phyloP scores from a whole-genome alignment of 2,329 filamentous ascomycete species.

The Diplocarpon rosae region DNA sequence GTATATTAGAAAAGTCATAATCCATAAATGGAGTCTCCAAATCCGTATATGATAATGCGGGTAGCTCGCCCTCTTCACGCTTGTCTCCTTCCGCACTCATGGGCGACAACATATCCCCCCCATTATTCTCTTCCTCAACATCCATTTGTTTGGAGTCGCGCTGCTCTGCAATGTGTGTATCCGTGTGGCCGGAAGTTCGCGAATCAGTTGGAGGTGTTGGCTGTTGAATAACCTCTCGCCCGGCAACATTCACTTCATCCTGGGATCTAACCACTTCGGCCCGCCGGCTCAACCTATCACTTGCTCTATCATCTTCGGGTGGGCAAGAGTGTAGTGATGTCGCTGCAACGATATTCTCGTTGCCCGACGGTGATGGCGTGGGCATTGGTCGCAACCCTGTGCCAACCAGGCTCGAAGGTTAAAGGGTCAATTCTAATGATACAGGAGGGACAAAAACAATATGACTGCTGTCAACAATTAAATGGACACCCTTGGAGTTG shows the following conservation, averaged over 20 bases:
- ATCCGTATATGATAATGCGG: conserved; percentile 23
- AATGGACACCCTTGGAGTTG: conserved; percentile 17
- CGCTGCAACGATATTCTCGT: conserved; percentile 17
- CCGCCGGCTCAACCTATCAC: conserved; percentile 28
- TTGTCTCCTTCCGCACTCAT: conserved; percentile 31
- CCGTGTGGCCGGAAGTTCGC: conserved; percentile 18
- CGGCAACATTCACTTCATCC: conserved; percentile 21
- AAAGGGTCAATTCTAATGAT: conserved; percentile 21
- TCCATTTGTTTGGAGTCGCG: conserved; percentile 31
- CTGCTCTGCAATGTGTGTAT: conserved; percentile 27
- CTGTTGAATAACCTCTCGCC: conserved; percentile 23
- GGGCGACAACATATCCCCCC: conserved; percentile 25
- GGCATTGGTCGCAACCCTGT: conserved; percentile 27
- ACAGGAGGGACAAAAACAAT: conserved; percentile 21
- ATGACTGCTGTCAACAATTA: conserved; percentile 15
- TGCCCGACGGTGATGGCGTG: conserved; percentile 26
- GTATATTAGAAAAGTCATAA: conserved; percentile 42
- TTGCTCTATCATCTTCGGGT: conserved; percentile 32
- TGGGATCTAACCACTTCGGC: conserved; percentile 25
- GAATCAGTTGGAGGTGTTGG: conserved; percentile 23
- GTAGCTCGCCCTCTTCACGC: conserved; percentile 27
- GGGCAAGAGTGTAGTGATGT: conserved; percentile 32
- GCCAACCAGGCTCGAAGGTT: conserved; percentile 21
- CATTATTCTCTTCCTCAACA: conserved; percentile 29
- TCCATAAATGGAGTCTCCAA: conserved; percentile 36